Evolutionary conservation across 805 yeast genomes (phyloP), one percentile per base, ranked within the genome.

Genomic region (Ogataea saltuana): DNA sequence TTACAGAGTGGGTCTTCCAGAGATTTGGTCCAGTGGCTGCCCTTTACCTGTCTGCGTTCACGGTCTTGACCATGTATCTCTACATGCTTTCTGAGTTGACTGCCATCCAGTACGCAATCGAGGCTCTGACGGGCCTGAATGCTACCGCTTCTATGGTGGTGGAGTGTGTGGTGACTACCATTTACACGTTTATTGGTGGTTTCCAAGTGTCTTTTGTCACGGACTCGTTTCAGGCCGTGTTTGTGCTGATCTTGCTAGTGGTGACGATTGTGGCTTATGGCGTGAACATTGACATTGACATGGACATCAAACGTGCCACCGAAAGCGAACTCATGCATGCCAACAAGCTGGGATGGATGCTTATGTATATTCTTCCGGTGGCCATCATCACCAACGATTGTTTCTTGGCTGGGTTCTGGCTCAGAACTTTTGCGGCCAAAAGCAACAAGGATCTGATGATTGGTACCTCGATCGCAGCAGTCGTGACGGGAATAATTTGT

Each of bases 1-100:
- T 90, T 53, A 88, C 96, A 4, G 96, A 90, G 61, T 90, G 97
- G 97, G 91, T 88, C n/a, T 77, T 87, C 58, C 78, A 78, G 35
- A 71, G 97, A 53, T 90, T 75, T 60, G 97, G 97, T 2, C 60
- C 72, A 4, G 65, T 83, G 12, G 73, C 95, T 3, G 85, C 88
- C 1, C 67, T 88, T 51, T 86, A 88, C 54, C 65, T 90, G 34
- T 83, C 95, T 11, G 80, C 80, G 34, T 87, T 89, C 63, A 88
- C 97, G 1, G 76, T 90, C 41, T 72, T 90, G 51, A 89, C 96
- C 7, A 76, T 90, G 75, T 88, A 81, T 59, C 71, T 90, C 53
- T 89, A 83, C 62, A 84, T 88, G 89, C 84, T 88, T 38, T 85
- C 90, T 19, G 97, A 90, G 63, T 70, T 90, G 45, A 76, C 93